These are phyloP conservation scores for Orbilia javanica DNA, from an alignment of 2,329 filamentous ascomycete species.

Conservation along the genomic window DNA sequence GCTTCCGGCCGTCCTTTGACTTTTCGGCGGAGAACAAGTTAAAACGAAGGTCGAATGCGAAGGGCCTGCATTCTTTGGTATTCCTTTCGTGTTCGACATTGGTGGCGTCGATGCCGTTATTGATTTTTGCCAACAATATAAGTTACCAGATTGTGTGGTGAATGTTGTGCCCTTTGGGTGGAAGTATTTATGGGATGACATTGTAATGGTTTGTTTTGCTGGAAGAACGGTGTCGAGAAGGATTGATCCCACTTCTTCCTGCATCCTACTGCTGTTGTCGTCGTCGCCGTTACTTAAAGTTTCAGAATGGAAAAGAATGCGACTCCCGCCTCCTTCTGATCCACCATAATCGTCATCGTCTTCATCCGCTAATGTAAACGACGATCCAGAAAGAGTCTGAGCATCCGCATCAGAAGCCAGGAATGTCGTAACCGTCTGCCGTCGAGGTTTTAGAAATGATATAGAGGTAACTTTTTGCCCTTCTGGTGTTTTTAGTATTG, in stretches of 20 bases:
- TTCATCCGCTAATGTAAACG: neutral
- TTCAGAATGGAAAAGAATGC: neutral
- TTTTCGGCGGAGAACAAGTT: neutral
- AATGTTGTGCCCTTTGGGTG: slow-evolving; percentile 11
- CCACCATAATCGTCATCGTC: neutral
- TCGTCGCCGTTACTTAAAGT: slow-evolving; percentile 1
- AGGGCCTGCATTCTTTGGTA: neutral
- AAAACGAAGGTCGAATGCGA: neutral
- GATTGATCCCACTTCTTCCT: slow-evolving; percentile 8
- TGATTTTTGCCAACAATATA: slow-evolving; percentile 11
- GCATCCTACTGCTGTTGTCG: neutral
- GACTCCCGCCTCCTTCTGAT: no score
- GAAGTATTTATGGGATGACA: slow-evolving; percentile 26
- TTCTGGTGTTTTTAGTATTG: neutral
- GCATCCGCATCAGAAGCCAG: neutral
- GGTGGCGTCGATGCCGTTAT: neutral
- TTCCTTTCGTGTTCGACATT: neutral
- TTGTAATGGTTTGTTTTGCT: slow-evolving; percentile 28
- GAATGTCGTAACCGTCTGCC: slow-evolving; percentile 15
- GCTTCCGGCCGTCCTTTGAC: neutral
- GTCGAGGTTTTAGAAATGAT: slow-evolving; percentile 8
- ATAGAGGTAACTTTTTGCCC: slow-evolving; percentile 8
- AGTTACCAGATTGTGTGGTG: neutral
- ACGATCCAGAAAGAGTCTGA: slow-evolving; percentile 4
- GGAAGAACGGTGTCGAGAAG: neutral